phyloP scores from a whole-genome alignment of 345 rosid genomes.

The Rubroshorea leprosula region DNA sequence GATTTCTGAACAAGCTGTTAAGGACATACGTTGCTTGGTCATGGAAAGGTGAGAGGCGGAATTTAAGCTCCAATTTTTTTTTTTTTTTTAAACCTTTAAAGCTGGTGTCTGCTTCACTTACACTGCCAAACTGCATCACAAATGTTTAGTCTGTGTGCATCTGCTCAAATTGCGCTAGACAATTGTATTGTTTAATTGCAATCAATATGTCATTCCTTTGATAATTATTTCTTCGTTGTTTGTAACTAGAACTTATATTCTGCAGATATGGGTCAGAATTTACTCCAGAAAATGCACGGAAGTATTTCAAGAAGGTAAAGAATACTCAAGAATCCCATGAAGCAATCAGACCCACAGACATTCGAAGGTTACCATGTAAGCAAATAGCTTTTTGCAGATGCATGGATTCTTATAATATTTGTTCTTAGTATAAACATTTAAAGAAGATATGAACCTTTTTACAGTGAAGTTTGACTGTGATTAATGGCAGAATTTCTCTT shows the following conservation, averaged over 20 bases:
- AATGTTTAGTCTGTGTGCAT: background rate
- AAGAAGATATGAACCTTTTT: conserved; percentile 11
- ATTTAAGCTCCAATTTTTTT: background rate
- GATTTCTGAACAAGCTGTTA: conserved; percentile 90
- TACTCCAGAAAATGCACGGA: conserved; percentile 53
- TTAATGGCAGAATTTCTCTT: conserved; percentile 16
- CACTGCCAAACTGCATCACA: background rate
- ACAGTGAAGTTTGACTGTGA: background rate
- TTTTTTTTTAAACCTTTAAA: background rate
- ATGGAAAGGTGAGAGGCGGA: conserved; percentile 54
- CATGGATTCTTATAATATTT: conserved; percentile 8
- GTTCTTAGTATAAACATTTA: conserved; percentile 3
- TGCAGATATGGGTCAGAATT: conserved; percentile 71
- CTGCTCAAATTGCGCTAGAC: background rate
- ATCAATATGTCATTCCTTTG: background rate
- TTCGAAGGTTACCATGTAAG: conserved; percentile 76
- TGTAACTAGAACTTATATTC: conserved; percentile 12
- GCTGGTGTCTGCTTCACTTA: background rate
- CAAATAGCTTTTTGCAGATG: conserved; percentile 12
- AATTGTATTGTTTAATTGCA: background rate
- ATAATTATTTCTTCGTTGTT: background rate
- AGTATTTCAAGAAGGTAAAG: conserved; percentile 88
- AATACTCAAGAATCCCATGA: conserved; percentile 99
- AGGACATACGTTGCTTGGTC: conserved; percentile 59
- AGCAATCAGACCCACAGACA: conserved; percentile 94